phyloP scores from a whole-genome alignment of 2,329 filamentous ascomycete genomes.

The Massarina eburnea region DNA sequence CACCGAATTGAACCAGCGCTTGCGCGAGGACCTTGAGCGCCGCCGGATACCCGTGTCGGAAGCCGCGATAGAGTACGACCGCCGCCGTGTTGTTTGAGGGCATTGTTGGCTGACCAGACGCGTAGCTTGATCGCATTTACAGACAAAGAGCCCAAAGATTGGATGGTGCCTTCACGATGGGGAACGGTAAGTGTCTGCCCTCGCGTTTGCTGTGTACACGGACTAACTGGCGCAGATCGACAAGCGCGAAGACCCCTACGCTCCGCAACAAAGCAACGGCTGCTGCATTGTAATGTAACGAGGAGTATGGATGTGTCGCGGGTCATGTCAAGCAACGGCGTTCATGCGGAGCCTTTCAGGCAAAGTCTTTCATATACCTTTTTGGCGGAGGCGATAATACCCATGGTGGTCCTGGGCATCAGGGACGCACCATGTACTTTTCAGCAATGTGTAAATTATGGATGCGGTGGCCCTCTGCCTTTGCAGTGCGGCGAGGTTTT shows the following conservation, averaged over 20 bases:
- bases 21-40: slow-evolving; percentile 93
- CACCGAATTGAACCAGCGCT: slow-evolving; percentile 93
- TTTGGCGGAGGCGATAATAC: slow-evolving; percentile 42
- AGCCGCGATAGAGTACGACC: slow-evolving; percentile 64
- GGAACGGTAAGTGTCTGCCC: slow-evolving; percentile 62
- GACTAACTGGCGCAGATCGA: slow-evolving; percentile 64
- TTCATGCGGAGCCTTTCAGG: slow-evolving; percentile 43
- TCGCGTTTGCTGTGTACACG: background rate
- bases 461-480: slow-evolving; percentile 33
- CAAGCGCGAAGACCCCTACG: slow-evolving; percentile 97
- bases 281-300: slow-evolving; percentile 93
- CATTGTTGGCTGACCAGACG: slow-evolving; percentile 22
- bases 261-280: slow-evolving; percentile 86
- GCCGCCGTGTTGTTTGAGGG: background rate
- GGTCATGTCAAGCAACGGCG: slow-evolving; percentile 42
- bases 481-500: slow-evolving; percentile 31
- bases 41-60: slow-evolving; percentile 95
- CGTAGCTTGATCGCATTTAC: slow-evolving; percentile 94
- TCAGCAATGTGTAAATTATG: slow-evolving; percentile 46
- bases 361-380: slow-evolving; percentile 38
- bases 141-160: slow-evolving; percentile 90
- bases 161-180: slow-evolving; percentile 98
- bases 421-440: slow-evolving; percentile 39
- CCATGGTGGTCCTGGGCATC: slow-evolving; percentile 37
- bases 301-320: slow-evolving; percentile 20